A percentile compares a stretch with the other conserved stretches of the same genome.
phyloP scores from a whole-genome alignment of 2,329 filamentous ascomycete genomes.

The Monosporascus sp. region DNA sequence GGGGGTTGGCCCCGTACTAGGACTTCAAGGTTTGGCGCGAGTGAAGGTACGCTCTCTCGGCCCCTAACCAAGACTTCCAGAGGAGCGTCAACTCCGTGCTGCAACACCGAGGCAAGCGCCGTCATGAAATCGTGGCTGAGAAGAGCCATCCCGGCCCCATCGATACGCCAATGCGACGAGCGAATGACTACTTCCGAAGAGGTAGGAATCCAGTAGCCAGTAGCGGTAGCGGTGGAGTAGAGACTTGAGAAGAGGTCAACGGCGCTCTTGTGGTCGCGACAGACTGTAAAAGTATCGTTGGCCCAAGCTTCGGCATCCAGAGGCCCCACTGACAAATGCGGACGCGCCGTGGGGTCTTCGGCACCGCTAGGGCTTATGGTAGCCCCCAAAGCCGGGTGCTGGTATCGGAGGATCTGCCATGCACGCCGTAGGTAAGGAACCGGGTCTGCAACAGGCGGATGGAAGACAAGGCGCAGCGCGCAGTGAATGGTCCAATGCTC shows the following conservation, averaged over 20 bases:
- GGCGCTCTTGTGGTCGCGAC: slow-evolving; percentile 2
- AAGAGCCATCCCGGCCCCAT: slow-evolving; percentile 14
- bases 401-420: slow-evolving; percentile 10
- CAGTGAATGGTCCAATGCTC: slow-evolving; percentile 27
- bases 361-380: background rate
- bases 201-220: slow-evolving; percentile 14
- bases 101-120: slow-evolving; percentile 5
- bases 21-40: no score
- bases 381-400: slow-evolving; percentile 10
- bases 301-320: slow-evolving; percentile 7
- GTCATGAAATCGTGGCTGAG: slow-evolving; percentile 12
- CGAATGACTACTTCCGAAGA: slow-evolving; percentile 10
- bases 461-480: slow-evolving; percentile 8
- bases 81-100: background rate
- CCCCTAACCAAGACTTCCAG: background rate
- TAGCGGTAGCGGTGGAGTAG: slow-evolving; percentile 8
- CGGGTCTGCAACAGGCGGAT: slow-evolving; percentile 11
- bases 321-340: background rate
- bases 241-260: slow-evolving; percentile 8
- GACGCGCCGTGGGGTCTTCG: background rate
- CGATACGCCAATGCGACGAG: slow-evolving; percentile 17
- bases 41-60: background rate
- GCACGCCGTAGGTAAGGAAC: slow-evolving; percentile 7
- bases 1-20: no score
- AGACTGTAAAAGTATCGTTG: slow-evolving; percentile 5